These are phyloP conservation scores for Berberis thunbergii DNA, from an alignment of 164 flowering plant species.

Conservation along the genomic window DNA sequence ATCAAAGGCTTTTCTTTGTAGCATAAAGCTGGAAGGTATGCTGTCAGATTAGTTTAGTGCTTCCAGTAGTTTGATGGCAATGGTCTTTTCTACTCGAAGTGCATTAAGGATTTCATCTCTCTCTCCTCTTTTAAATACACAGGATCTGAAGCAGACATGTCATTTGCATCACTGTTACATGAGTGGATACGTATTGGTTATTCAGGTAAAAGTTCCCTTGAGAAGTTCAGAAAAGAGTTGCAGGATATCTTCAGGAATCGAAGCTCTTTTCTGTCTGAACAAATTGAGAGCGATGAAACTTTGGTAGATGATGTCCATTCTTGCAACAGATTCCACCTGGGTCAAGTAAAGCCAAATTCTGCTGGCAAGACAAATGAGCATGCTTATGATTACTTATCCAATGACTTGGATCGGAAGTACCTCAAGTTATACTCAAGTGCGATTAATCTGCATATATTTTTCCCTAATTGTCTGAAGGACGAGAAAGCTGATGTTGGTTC, in stretches of 20 bases:
- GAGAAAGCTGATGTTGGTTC: conserved; percentile 17
- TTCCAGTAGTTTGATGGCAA: neutral
- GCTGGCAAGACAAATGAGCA: conserved; percentile 13
- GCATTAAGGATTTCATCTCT: neutral
- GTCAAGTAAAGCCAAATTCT: conserved; percentile 9
- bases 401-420: conserved; percentile 11
- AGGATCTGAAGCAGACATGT: conserved; percentile 23
- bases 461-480: conserved; percentile 29
- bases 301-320: conserved; percentile 12
- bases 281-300: conserved; percentile 17
- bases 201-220: conserved; percentile 56
- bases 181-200: conserved; percentile 60
- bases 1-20: conserved; percentile 31
- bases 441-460: conserved; percentile 40
- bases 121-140: neutral
- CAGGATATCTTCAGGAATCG: conserved; percentile 41
- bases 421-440: conserved; percentile 43
- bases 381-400: conserved; percentile 16
- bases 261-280: conserved; percentile 28
- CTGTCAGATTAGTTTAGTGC: conserved; percentile 1
- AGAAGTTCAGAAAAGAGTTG: conserved; percentile 42
- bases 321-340: conserved; percentile 15
- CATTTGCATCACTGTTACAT: conserved; percentile 47
- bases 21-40: conserved; percentile 32
- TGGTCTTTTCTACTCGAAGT: neutral